phyloP scores from a whole-genome alignment of 139 green algal species.

The Coccomyxa sp. region DNA sequence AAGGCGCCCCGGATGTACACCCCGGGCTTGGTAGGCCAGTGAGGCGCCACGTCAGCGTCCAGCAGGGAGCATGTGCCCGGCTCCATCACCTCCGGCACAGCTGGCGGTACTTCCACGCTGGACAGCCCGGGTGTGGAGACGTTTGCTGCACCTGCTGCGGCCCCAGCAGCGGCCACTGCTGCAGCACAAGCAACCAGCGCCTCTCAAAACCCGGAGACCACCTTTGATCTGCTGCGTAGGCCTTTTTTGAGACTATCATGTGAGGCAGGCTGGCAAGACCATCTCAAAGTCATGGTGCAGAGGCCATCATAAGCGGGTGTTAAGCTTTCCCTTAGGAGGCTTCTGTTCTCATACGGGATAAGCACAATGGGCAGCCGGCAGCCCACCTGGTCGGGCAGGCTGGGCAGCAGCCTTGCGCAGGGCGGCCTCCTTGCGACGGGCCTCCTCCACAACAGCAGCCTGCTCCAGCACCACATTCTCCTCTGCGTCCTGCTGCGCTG shows the following conservation, averaged over 20 bases:
- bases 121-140: not conserved
- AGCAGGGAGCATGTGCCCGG: conserved; percentile 58
- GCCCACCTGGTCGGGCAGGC: not conserved
- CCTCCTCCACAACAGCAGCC: conserved; percentile 46
- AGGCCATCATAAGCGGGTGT: too few relatives aligned
- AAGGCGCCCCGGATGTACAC: conserved; percentile 46
- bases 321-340: too few relatives aligned
- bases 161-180: too few relatives aligned
- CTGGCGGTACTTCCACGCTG: not conserved
- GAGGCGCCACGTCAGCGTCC: conserved; percentile 36
- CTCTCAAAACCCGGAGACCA: too few relatives aligned
- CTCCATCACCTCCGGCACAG: conserved; percentile 14
- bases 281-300: too few relatives aligned
- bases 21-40: conserved; percentile 36
- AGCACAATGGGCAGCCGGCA: not conserved
- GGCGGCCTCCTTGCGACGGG: conserved; percentile 44
- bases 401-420: conserved; percentile 10
- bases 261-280: too few relatives aligned
- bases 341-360: not conserved
- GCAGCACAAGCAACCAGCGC: too few relatives aligned
- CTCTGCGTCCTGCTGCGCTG: conserved; percentile 47
- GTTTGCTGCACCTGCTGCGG: not conserved
- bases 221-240: too few relatives aligned
- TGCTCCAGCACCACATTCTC: conserved; percentile 60
- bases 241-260: too few relatives aligned